phyloP scores from a whole-genome alignment of 2,329 filamentous ascomycete species.

The Stachybotrys chlorohalonatus region DNA sequence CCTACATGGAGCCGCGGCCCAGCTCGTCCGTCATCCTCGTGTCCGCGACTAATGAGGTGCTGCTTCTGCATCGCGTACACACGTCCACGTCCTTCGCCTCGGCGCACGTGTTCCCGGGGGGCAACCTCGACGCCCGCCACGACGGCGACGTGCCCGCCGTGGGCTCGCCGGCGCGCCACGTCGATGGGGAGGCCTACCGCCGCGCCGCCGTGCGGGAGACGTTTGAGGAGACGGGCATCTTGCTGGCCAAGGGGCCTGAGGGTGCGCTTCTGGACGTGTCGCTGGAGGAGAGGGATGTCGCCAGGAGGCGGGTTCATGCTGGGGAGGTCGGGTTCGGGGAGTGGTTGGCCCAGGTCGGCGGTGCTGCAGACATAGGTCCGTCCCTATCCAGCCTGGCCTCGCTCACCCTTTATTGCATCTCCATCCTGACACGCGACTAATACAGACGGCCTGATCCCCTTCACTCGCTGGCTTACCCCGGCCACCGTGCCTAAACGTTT shows the following conservation, averaged over 20 bases:
- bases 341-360: slow-evolving; percentile 51
- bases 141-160: slow-evolving; percentile 51
- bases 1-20: slow-evolving; percentile 41
- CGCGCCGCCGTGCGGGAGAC: slow-evolving; percentile 80
- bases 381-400: slow-evolving; percentile 3
- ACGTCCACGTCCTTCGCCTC: slow-evolving; percentile 80
- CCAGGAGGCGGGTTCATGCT: slow-evolving; percentile 59
- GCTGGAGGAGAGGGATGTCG: slow-evolving; percentile 51
- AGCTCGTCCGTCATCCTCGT: slow-evolving; percentile 76
- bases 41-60: slow-evolving; percentile 76
- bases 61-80: slow-evolving; percentile 78
- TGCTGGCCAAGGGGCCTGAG: slow-evolving; percentile 51
- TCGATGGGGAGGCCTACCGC: slow-evolving; percentile 67
- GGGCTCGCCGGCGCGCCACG: slow-evolving; percentile 49
- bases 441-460: slow-evolving; percentile 61
- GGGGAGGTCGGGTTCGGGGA: slow-evolving; percentile 56
- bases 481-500: slow-evolving; percentile 64
- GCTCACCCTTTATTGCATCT: neutral
- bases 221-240: slow-evolving; percentile 89
- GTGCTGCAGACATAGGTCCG: slow-evolving; percentile 55
- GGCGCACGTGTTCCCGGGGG: slow-evolving; percentile 92
- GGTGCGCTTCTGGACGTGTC: slow-evolving; percentile 51
- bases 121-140: slow-evolving; percentile 68
- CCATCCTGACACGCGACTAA: slow-evolving; percentile 3
- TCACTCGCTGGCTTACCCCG: slow-evolving; percentile 90